Conservation (phyloP, 1,284 basidiomycete species). For the Ganoderma multipileum region DNA sequence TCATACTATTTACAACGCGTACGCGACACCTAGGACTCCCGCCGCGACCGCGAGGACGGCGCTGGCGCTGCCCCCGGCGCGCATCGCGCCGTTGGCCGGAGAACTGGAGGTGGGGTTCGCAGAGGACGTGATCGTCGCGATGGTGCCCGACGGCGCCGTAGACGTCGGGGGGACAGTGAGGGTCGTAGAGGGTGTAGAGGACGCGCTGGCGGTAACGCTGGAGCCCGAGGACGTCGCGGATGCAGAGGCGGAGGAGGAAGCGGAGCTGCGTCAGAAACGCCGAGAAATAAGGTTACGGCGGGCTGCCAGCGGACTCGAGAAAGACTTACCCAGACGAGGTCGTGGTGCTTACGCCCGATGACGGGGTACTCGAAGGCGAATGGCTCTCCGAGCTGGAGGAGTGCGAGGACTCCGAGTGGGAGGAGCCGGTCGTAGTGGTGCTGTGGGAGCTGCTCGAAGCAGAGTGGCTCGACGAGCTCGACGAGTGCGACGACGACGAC, state of each 20-base stretch:
- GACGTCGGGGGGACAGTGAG: not conserved
- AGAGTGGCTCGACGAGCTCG: not conserved
- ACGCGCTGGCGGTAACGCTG: not conserved
- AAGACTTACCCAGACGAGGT: not conserved
- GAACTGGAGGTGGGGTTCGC: not conserved
- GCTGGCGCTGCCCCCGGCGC: not conserved
- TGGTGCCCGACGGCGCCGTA: not conserved
- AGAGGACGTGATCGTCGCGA: not conserved
- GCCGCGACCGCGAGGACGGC: not conserved
- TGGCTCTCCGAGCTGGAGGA: not conserved
- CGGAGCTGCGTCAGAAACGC: too few species aligned
- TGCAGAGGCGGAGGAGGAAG: not conserved
- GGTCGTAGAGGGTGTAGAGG: not conserved
- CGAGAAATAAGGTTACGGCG: too few species aligned
- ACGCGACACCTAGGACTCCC: not conserved
- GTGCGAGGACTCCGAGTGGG: not conserved
- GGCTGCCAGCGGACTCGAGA: too few species aligned
- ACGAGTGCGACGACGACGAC: too few species aligned
- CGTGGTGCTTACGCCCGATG: not conserved
- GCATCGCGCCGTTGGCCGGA: not conserved
- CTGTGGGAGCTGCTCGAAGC: not conserved
- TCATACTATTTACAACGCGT: not conserved
- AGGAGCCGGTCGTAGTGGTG: not conserved
- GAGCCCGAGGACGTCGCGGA: not conserved
- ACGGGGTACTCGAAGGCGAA: not conserved